A percentile compares a stretch with the other conserved stretches of the same genome.
phyloP scores from a whole-genome alignment of 2,329 filamentous ascomycete species.

The Leptosphaerulina australis region DNA sequence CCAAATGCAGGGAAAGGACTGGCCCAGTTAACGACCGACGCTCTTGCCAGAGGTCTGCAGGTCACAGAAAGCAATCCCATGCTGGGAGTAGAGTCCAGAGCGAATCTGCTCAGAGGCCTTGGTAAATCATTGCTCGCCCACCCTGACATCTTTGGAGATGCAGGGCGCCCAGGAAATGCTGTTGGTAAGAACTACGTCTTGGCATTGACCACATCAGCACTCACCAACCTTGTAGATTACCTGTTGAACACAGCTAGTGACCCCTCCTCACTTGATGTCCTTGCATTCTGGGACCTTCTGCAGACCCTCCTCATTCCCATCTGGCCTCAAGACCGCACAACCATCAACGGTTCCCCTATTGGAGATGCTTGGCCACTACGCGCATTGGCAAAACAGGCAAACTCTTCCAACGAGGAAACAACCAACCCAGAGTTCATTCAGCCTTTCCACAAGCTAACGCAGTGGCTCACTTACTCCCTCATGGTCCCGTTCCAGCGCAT shows the following conservation, averaged over 20 bases:
- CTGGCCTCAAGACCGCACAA: conserved; percentile 85
- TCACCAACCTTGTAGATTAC: conserved; percentile 17
- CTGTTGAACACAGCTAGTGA: conserved; percentile 28
- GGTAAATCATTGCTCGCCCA: conserved; percentile 75
- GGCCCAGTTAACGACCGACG: conserved; percentile 71
- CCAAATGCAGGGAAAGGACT: conserved; percentile 61
- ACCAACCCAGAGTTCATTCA: conserved; percentile 74
- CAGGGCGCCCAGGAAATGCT: conserved; percentile 88
- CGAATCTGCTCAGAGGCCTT: conserved; percentile 75
- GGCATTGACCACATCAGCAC: not conserved
- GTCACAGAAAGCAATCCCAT: conserved; percentile 74
- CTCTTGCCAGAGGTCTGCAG: conserved; percentile 79
- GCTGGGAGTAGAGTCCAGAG: conserved; percentile 82
- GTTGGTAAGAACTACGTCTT: conserved; percentile 64
- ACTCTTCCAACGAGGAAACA: conserved; percentile 46
- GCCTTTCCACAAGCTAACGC: conserved; percentile 89
- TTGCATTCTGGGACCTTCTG: conserved; percentile 84
- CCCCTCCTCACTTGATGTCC: conserved; percentile 64
- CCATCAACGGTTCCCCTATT: conserved; percentile 79
- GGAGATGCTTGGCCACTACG: conserved; percentile 92
- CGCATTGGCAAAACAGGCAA: conserved; percentile 70
- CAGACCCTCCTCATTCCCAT: conserved; percentile 84
- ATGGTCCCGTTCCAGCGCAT: conserved; percentile 89
- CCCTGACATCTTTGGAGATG: conserved; percentile 75
- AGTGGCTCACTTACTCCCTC: conserved; percentile 93